Evolutionary conservation across 2,329 filamentous ascomycete species (phyloP).

Genomic region (Monilinia fructigena): DNA sequence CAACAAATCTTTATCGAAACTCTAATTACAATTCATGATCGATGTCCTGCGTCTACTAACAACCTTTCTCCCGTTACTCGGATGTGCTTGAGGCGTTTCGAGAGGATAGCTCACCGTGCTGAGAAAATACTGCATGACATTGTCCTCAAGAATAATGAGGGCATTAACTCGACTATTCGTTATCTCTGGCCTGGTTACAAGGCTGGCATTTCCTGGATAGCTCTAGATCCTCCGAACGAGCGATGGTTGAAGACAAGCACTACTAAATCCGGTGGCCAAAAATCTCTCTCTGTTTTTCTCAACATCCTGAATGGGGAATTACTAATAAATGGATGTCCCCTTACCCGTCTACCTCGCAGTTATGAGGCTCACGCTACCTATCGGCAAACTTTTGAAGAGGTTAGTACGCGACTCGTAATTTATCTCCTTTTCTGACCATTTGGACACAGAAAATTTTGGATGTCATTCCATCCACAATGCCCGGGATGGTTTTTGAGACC

Average conservation of each 20-base stretch:
- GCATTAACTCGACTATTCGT: conserved; percentile 35
- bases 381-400: conserved; percentile 28
- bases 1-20: conserved; percentile 43
- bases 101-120: conserved; percentile 27
- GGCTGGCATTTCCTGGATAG: conserved; percentile 33
- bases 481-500: conserved; percentile 43
- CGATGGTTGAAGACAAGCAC: conserved; percentile 41
- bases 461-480: conserved; percentile 39
- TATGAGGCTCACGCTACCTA: conserved; percentile 42
- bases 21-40: conserved; percentile 43
- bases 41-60: conserved; percentile 41
- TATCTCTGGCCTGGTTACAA: conserved; percentile 38
- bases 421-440: not conserved
- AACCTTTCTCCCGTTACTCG: not conserved
- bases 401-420: conserved; percentile 5
- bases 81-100: conserved; percentile 19
- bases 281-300: conserved; percentile 43
- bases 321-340: conserved; percentile 51
- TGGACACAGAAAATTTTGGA: conserved; percentile 28
- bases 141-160: conserved; percentile 28
- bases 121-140: conserved; percentile 28
- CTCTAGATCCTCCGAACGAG: conserved; percentile 34
- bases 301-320: conserved; percentile 53
- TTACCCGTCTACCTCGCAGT: conserved; percentile 47
- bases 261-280: not conserved